These are phyloP conservation scores for Diaporthe helianthi DNA, from an alignment of 2,329 filamentous ascomycete genomes.

Conservation along the genomic window DNA sequence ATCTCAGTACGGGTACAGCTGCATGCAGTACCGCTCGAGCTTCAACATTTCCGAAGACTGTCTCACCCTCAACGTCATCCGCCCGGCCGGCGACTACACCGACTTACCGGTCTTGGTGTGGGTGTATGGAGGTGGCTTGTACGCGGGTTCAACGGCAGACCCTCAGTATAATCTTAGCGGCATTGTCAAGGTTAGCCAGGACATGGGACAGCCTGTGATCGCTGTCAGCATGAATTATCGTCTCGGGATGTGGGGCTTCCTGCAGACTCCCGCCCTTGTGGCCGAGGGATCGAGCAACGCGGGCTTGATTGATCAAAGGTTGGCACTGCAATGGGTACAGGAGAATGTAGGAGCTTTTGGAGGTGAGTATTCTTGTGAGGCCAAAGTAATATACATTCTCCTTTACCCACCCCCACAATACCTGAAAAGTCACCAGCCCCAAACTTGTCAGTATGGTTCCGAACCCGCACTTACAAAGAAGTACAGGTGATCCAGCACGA, in stretches of 20 bases:
- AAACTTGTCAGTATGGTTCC: neutral
- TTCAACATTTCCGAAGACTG: slow-evolving; percentile 58
- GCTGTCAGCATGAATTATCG: slow-evolving; percentile 63
- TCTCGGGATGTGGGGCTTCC: slow-evolving; percentile 60
- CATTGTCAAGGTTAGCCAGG: slow-evolving; percentile 61
- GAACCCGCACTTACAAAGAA: neutral
- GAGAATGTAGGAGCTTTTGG: slow-evolving; percentile 62
- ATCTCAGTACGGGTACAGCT: slow-evolving; percentile 52
- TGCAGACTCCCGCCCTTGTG: slow-evolving; percentile 53
- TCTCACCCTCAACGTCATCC: slow-evolving; percentile 51
- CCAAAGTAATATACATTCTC: no score
- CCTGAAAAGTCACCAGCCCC: no score
- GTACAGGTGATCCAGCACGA: slow-evolving; percentile 41
- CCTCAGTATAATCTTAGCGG: slow-evolving; percentile 70
- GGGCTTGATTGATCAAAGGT: slow-evolving; percentile 57
- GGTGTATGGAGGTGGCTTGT: slow-evolving; percentile 66
- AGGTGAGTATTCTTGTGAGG: no score
- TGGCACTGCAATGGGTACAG: slow-evolving; percentile 58
- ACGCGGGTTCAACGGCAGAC: slow-evolving; percentile 57
- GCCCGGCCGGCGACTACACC: slow-evolving; percentile 45
- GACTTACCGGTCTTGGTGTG: slow-evolving; percentile 55
- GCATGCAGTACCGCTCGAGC: slow-evolving; percentile 53
- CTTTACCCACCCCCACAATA: no score
- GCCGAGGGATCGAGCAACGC: slow-evolving; percentile 54
- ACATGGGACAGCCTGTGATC: slow-evolving; percentile 60